Base-by-base conservation (phyloP, 768 basidiomycete genomes). In the Amanita rubescens region DNA sequence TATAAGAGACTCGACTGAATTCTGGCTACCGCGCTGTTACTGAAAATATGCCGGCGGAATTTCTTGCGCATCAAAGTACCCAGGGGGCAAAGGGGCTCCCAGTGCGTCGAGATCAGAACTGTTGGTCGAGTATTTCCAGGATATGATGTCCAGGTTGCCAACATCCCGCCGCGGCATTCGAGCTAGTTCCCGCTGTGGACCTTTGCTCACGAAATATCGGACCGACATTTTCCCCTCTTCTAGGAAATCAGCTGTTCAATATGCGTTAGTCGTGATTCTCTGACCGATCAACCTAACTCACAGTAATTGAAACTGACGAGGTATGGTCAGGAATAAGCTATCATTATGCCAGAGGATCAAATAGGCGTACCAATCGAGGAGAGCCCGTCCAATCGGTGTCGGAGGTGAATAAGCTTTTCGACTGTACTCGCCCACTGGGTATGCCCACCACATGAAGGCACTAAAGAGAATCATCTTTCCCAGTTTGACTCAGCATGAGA, bases 401-500 rank as follows among this genome's bases (percentile, higher is more conserved):
- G 72, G 60, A 33, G 51, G 41, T 2, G 51, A 11, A 10, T 71
- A 76, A n/a, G 68, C 57, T 19, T 68, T 55, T 17, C 59, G 59
- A n/a, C 63, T 67, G 68, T 91, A 91, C 57, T 89, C 87, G 1
- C 69, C 74, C 59, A 73, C 73, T 11, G 73, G 73, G 64, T 89
- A 91, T 3, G 90, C 82, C 83, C 84, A 90, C 69, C 79, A 75
- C 83, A 90, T 90, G 44, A 82, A 64, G 0, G 63, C 42, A 9
- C 85, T 70, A 63, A 90, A 89, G 58, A 87, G 66, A 44, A 89
- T 78, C 87, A 90, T 90, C 84, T 87, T 58, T 9, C 5, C 58
- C 51, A 55, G 34, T 15, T 19, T 5, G 11, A 19, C 10, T 41
- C n/a, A 50, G n/a, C 25, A 39, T 15, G 17, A 4, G 11, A 25